Base-by-base conservation (phyloP, 2,329 filamentous ascomycete species). In the Mariannaea elegans region DNA sequence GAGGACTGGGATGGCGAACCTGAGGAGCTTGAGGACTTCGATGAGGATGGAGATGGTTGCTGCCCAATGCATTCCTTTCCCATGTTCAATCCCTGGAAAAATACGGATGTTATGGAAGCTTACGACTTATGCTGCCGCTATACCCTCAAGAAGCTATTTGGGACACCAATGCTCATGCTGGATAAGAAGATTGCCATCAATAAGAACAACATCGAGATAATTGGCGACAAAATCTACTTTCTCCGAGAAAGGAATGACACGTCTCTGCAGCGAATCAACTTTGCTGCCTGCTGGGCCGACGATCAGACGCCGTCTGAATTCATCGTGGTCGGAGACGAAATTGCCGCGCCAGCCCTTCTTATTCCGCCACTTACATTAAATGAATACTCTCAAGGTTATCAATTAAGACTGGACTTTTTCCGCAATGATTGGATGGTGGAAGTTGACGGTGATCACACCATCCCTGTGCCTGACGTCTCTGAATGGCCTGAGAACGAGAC, bases 81-180 rank as follows among this genome's bases (percentile, higher is more conserved):
- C 41, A 58, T 58, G 41, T 58, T 52, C 9, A 58, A 58, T 10
- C 48, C 55, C 13, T 58, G 55, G 55, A 52, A 58, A 34, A 58
- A 27, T n/a, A 7, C n/a, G 1, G 24, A 46, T 1, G 41, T 58
- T 27, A 58, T 58, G 48, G 10, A 39, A 2, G 44, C 42, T 14
- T 48, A 58, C 19, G n/a, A 42, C 2, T n/a, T 52, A 14, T 52
- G 55, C 12, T 52, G 47, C 42, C 10, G 34, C 18, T 47, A 36
- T 9, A 34, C 55, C 9, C 55, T 48, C n/a, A 39, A 47, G 14
- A 18, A 14, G 3, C 29, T 58, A 18, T 48, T 58, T 14, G 41
- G 34, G 4, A 24, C 55, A 3, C 55, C 55, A 13, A 21, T 58
- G 9, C 48, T 58, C 41, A 16, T 58, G 2, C 23, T 58, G 10